Evolutionary conservation across 2,329 filamentous ascomycete genomes (phyloP), one percentile per base, ranked within the genome.

Genomic region (Xylariaceae sp.): DNA sequence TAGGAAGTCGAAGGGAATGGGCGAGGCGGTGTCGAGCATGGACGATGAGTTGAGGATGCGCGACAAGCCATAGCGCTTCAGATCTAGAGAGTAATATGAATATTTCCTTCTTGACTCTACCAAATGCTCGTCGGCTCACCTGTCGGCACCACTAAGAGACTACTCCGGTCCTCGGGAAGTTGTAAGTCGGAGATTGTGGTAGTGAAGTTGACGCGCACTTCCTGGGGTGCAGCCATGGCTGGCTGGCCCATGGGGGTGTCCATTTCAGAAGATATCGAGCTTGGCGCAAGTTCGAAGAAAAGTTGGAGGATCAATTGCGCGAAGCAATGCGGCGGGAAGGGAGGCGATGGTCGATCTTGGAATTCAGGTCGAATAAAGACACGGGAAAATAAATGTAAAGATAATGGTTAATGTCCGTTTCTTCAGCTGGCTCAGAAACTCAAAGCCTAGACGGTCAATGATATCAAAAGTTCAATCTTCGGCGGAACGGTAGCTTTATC

Each of bases 1-100:
- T 67, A 99, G 83, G 78, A 99, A 97, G 75, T 99, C 94, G 75
- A 99, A 88, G 15, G 90, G 90, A 51, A 92, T 82, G 10, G 89
- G 85, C 9, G 78, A 76, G 34, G 80, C 71, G 51, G 84, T 87
- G 71, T 82, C 79, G 73, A 89, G 85, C 82, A 89, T 87, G 39
- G 84, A 84, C 77, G 86, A 83, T 68, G 86, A 88, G 74, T 89
- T 89, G 71, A 89, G 80, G 62, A 89, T 85, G 60, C 85, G 81
- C 15, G 86, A 88, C 56, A 89, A 79, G 67, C 85, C 86, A 82
- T 88, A 88, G 70, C 86, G 82, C 71, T 85, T 84, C 67, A 88
- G 84, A 66, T 87, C 85, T 84, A 62, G 9, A n/a, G 15, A 42
- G 60, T 5, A 9, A 2, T n/a, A 34, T 51, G 23, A 51, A 30